These are phyloP conservation scores for Bolboschoenoplectus hybrid DNA, from an alignment of 202 grass and related monocot genomes.

Conservation along the genomic window DNA sequence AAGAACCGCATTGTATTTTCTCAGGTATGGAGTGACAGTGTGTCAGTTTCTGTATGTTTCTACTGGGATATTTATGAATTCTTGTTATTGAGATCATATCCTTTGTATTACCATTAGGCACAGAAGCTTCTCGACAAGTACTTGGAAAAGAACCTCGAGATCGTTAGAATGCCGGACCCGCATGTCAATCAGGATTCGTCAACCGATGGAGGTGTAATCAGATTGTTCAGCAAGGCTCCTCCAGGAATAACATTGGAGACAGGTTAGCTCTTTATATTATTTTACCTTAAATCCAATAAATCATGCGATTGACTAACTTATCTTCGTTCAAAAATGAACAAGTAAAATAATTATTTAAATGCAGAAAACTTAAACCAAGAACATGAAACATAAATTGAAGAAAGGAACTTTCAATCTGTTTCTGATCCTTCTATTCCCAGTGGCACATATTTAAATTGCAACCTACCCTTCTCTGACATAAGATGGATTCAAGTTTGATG, in stretches of 20 bases:
- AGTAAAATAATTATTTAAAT: neutral
- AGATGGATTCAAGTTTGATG: slow-evolving; percentile 42
- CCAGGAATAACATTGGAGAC: slow-evolving; percentile 67
- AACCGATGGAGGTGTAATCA: slow-evolving; percentile 58
- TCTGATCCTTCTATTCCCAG: neutral
- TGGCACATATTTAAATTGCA: neutral
- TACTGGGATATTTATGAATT: neutral
- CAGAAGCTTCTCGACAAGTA: slow-evolving; percentile 81
- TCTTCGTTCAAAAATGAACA: neutral
- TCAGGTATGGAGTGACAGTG: neutral
- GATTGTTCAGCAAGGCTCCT: slow-evolving; percentile 80
- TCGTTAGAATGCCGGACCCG: slow-evolving; percentile 52
- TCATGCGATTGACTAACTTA: neutral
- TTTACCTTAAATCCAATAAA: slow-evolving; percentile 25
- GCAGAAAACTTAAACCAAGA: neutral
- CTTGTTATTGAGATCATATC: neutral
- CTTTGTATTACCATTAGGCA: slow-evolving; percentile 51
- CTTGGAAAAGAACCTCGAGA: slow-evolving; percentile 73
- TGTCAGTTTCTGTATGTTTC: neutral
- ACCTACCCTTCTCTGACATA: slow-evolving; percentile 15
- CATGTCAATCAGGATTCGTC: slow-evolving; percentile 43
- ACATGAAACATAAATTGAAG: neutral
- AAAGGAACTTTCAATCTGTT: neutral
- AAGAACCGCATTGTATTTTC: neutral
- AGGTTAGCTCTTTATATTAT: slow-evolving; percentile 51